Percentiles rank a stretch among this genome's conserved stretches.
phyloP scores from a whole-genome alignment of 495 filamentous ascomycete species.

The Rostrohypoxylon terebratum region DNA sequence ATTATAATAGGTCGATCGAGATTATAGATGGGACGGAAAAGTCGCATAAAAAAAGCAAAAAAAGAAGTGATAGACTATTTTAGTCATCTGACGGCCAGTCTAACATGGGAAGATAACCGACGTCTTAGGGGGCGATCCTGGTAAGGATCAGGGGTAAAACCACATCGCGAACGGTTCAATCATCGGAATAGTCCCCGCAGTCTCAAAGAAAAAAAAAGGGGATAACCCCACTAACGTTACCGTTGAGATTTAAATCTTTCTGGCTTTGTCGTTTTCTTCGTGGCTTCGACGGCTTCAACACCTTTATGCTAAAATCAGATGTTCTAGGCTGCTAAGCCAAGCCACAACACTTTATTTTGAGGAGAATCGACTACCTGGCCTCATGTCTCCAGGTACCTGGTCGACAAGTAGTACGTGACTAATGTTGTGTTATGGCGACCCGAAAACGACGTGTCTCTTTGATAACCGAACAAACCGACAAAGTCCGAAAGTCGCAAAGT shows the following conservation, averaged over 20 bases:
- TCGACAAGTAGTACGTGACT: slow-evolving; percentile 10
- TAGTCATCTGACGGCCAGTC: slow-evolving; percentile 32
- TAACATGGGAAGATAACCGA: slow-evolving; percentile 46
- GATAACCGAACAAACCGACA: background rate
- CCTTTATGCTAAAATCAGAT: slow-evolving; percentile 9
- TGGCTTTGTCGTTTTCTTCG: slow-evolving; percentile 7
- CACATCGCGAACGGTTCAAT: slow-evolving; percentile 26
- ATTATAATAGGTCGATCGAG: slow-evolving; percentile 10
- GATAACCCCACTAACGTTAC: slow-evolving; percentile 5
- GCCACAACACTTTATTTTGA: slow-evolving; percentile 23
- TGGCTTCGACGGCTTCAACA: slow-evolving; percentile 28
- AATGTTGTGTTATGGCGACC: slow-evolving; percentile 16
- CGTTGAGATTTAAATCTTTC: slow-evolving; percentile 19
- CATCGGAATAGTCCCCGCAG: slow-evolving; percentile 42
- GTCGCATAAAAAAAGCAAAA: slow-evolving; percentile 23
- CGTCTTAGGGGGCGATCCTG: slow-evolving; percentile 42
- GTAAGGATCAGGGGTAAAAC: slow-evolving; percentile 44
- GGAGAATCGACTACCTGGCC: slow-evolving; percentile 1
- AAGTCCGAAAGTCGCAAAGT: background rate
- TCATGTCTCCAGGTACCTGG: slow-evolving; percentile 22
- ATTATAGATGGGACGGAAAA: slow-evolving; percentile 13
- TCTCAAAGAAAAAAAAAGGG: slow-evolving; percentile 32
- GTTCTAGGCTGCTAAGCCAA: slow-evolving; percentile 24
- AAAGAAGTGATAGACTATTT: slow-evolving; percentile 22
- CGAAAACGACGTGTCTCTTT: slow-evolving; percentile 6